Conservation (phyloP, 163 green algal genomes). For the Scenedesmus sp. region DNA sequence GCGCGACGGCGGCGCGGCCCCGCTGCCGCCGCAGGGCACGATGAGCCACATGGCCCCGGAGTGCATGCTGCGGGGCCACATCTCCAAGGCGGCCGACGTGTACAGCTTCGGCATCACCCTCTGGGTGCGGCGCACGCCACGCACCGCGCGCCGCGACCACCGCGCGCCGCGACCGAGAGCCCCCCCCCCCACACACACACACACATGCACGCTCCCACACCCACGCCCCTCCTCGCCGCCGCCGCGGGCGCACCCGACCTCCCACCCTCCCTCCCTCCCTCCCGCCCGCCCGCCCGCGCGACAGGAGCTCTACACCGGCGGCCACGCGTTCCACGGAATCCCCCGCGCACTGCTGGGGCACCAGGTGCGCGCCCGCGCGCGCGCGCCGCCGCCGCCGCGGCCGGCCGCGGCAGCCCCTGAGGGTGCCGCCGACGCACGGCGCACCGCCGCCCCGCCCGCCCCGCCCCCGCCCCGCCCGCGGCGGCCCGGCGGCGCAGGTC, state of each 20-base stretch:
- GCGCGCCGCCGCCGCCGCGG: background rate
- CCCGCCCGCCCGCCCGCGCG: too few relatives aligned
- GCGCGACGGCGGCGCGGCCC: background rate
- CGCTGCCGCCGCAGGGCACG: conserved; percentile 12
- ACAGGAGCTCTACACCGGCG: conserved; percentile 38
- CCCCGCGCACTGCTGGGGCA: conserved; percentile 32
- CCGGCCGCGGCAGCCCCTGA: background rate
- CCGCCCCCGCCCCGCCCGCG: too few relatives aligned
- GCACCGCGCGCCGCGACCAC: too few relatives aligned
- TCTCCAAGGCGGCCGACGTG: conserved; percentile 55
- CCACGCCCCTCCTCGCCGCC: too few relatives aligned
- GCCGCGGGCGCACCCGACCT: too few relatives aligned
- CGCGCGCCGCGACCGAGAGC: too few relatives aligned
- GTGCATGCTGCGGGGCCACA: conserved; percentile 47
- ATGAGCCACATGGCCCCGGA: conserved; percentile 50
- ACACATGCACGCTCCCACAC: too few relatives aligned
- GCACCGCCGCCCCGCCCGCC: background rate
- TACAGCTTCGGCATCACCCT: conserved; percentile 48
- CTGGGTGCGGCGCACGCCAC: too few relatives aligned
- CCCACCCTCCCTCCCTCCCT: too few relatives aligned
- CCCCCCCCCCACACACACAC: too few relatives aligned
- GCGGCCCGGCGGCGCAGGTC: background rate
- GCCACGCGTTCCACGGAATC: conserved; percentile 24
- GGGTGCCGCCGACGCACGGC: background rate
- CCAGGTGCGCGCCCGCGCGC: background rate